phyloP scores from a whole-genome alignment of 345 rosid species.

The Jatropha curcas region DNA sequence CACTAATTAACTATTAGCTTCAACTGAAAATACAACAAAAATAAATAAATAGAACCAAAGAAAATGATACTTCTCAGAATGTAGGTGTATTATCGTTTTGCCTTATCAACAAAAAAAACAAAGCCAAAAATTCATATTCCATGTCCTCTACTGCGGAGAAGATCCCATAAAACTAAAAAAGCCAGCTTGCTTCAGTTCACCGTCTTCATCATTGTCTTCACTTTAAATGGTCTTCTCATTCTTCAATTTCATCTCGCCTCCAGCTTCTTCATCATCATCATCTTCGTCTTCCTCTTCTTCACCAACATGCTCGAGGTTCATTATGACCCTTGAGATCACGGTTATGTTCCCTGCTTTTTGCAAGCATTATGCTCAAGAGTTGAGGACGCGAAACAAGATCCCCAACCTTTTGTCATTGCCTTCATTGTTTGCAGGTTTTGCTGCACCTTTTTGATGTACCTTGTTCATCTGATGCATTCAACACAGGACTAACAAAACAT shows the following conservation, averaged over 20 bases:
- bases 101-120: background rate
- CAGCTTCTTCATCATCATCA: constrained; percentile 18
- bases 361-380: constrained; percentile 77
- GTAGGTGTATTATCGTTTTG: background rate
- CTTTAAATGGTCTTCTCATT: constrained; percentile 16
- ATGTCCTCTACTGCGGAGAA: background rate
- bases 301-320: background rate
- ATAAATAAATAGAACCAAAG: background rate
- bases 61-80: background rate
- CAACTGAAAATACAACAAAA: background rate
- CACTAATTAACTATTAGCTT: background rate
- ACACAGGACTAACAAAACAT: background rate
- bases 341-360: constrained; percentile 22
- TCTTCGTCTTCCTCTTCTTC: constrained; percentile 26
- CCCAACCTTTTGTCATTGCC: constrained; percentile 74
- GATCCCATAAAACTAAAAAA: background rate
- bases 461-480: constrained; percentile 64
- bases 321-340: background rate
- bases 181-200: too few relatives aligned
- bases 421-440: constrained; percentile 38
- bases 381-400: constrained; percentile 67
- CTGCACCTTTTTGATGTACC: constrained; percentile 43
- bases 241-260: constrained; percentile 29
- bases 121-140: background rate
- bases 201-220: constrained; percentile 7